These are phyloP conservation scores for Xylaria multiplex DNA, from an alignment of 2,329 filamentous ascomycete species.

Conservation along the genomic window DNA sequence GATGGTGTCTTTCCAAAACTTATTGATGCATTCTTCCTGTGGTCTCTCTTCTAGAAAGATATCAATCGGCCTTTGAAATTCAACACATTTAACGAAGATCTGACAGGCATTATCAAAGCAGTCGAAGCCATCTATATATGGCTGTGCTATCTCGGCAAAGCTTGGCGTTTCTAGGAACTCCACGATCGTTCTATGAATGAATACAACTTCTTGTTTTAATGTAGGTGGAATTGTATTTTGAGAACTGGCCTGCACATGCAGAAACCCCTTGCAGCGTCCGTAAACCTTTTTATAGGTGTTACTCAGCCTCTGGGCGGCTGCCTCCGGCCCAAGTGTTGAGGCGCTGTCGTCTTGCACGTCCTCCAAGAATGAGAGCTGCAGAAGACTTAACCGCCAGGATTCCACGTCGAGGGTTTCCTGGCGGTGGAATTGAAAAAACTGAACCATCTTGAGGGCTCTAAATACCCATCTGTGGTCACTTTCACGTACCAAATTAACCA, in stretches of 20 bases:
- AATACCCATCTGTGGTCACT: conserved; percentile 17
- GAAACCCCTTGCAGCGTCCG: conserved; percentile 23
- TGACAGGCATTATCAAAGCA: conserved; percentile 3
- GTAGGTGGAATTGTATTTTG: not conserved
- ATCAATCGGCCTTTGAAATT: not conserved
- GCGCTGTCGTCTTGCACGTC: not conserved
- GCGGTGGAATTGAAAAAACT: conserved; percentile 1
- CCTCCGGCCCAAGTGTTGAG: not conserved
- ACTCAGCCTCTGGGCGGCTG: not conserved
- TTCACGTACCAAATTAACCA: conserved; percentile 11
- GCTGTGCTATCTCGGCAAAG: not conserved
- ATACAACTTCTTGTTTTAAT: not conserved
- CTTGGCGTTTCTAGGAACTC: conserved; percentile 24
- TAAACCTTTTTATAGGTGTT: conserved; percentile 21
- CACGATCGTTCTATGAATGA: conserved; percentile 22
- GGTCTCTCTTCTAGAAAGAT: too few relatives aligned
- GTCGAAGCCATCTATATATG: not conserved
- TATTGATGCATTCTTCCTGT: too few relatives aligned
- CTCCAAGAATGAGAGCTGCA: conserved; percentile 24
- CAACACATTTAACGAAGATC: not conserved
- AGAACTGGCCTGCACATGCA: not conserved
- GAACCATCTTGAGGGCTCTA: conserved; percentile 6
- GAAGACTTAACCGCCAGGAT: not conserved
- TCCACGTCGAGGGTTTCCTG: not conserved
- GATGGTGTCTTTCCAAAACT: too few relatives aligned